Base-by-base conservation (phyloP, 2,329 filamentous ascomycete genomes). In the Madurella fahalii region DNA sequence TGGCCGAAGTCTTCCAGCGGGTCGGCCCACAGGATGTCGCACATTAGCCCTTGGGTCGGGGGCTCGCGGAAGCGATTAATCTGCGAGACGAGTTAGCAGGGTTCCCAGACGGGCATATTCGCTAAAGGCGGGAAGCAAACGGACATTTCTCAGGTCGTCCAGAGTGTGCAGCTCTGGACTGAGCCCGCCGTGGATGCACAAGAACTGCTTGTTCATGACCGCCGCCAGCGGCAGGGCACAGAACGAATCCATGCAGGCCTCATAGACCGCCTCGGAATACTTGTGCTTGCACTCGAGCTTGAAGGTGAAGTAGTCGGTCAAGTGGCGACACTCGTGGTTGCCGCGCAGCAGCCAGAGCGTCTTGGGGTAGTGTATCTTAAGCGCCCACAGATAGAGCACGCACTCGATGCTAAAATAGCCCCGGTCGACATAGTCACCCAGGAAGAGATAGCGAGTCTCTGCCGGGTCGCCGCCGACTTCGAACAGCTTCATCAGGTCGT, bases 251-350 rank as follows among this genome's bases (percentile, higher is more conserved):
- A 96, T 95, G 76, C 94, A 97, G 54, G 94, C 93, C 68, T 99
- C 93, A 71, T 99, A 99, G 57, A 99, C 83, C 61, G 83, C 83
- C 76, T 97, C 94, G 34, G 90, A 96, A 76, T 99, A 99, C 74
- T 99, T 99, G 83, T 99, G 94, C 78, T 96, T 96, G 81, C 94
- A 99, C 74, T 99, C 94, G 55, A 99, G 85, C 80, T 99, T 97
- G 80, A 99, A 99, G 58, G 94, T 99, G 76, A 99, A 99, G 80
- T 99, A 99, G 71, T 99, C 94, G 54, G 94, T 99, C 81, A 99
- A 82, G 77, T 99, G 94, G 67, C 94, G 87, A 74, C 94, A 99
- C 76, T 99, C 94, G 76, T 99, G 94, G 74, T 99, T 99, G 64
- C 94, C 94, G 67, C 94, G 89, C 64, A 99, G 83, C 64, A 99